Percentiles rank a stretch among this genome's conserved stretches.
Conservation (phyloP, 2,329 filamentous ascomycete genomes). For the Talaromyces sp. region DNA sequence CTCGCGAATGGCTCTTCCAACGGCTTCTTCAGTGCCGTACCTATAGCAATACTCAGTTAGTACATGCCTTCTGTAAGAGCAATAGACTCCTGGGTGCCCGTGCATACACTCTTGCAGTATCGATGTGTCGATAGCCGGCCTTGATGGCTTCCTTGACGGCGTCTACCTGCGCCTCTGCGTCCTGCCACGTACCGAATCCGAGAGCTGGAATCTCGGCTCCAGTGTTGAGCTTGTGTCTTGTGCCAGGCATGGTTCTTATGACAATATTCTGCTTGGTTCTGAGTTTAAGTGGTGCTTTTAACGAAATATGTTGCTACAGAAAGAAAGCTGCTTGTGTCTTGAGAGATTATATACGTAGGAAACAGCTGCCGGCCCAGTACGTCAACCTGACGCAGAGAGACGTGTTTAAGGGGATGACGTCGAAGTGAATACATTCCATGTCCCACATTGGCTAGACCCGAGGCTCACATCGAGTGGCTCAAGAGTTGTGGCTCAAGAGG, state of each 20-base stretch:
- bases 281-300: not conserved
- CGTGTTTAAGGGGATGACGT: not conserved
- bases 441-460: not conserved
- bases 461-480: not conserved
- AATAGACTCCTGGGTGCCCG: not conserved
- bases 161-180: constrained; percentile 48
- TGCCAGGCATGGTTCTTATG: constrained; percentile 26
- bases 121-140: constrained; percentile 55
- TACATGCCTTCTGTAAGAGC: not conserved
- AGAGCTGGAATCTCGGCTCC: constrained; percentile 47
- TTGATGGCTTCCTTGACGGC: constrained; percentile 49
- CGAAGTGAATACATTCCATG: not conserved
- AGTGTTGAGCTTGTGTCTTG: constrained; percentile 46
- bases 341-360: not conserved
- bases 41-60: constrained; percentile 22
- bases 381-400: constrained; percentile 13
- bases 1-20: constrained; percentile 62
- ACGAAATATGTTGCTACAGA: not conserved
- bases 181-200: constrained; percentile 56
- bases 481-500: not conserved
- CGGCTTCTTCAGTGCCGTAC: constrained; percentile 64
- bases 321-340: not conserved
- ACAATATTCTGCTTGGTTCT: not conserved
- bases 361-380: not conserved
- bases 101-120: constrained; percentile 46